Evolutionary conservation across 306 rosid genomes (phyloP), one percentile per base, ranked within the genome.

Genomic region (Hippophae tibetana): DNA sequence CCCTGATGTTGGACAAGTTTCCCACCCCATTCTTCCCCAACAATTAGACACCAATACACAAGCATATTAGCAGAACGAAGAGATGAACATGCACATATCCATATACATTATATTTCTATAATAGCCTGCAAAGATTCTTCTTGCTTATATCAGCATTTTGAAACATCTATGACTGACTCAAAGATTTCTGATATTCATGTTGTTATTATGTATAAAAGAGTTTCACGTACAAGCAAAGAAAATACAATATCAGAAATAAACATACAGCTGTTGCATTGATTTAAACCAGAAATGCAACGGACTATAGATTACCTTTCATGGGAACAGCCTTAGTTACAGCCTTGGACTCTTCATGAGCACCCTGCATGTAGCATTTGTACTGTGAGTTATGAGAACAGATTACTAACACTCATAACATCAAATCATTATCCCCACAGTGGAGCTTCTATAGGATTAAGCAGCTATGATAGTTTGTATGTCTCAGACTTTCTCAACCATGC

Each of bases 291-390:
- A 54, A 18, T 45, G 61, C 44, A 65, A 60, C 10, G 43, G 62
- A 56, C 44, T 73, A 57, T 40, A 61, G 57, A 74, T 71, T 65
- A 92, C 98, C 72, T 68, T 92, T 92, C 96, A 92, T 92, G 54
- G 84, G 68, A 72, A 95, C 84, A 73, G 96, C 96, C 77, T 85
- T 90, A 13, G 84, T 78, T 23, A 87, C 95, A 54, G 83, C 81
- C 72, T 81, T 92, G 68, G 98, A 74, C 76, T 92, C 89, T 64
- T 83, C 86, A 5, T 87, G 83, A 54, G 89, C 75, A 50, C 71
- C 82, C 98, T 87, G 77, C 74, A 79, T 72, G 48, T 67, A 71
- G 47, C 54, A 47, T 72, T 62, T 13, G 51, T 26, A 64, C 60
- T 12, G 51, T 26, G 62, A 71, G 63, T 45, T 73, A 50, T 11